Conservation (phyloP, 1,284 basidiomycete species). For the Microbotryum scabiosae region DNA sequence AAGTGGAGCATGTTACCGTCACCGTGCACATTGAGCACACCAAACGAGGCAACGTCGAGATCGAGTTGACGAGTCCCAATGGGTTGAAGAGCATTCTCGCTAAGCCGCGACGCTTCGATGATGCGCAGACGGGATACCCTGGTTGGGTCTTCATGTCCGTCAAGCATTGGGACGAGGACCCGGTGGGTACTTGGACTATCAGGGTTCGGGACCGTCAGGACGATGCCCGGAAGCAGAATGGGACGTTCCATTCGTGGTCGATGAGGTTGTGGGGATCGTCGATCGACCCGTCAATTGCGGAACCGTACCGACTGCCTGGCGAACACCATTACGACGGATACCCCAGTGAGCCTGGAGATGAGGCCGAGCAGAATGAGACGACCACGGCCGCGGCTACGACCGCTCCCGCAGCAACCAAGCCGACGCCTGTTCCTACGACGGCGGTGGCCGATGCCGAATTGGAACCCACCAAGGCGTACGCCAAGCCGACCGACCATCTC, state of each 20-base stretch:
- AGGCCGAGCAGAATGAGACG: constrained; percentile 31
- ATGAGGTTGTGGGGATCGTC: constrained; percentile 90
- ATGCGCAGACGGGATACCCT: constrained; percentile 61
- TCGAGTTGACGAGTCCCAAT: constrained; percentile 75
- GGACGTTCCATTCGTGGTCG: constrained; percentile 82
- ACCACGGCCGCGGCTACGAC: constrained; percentile 32
- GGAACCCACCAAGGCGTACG: constrained; percentile 51
- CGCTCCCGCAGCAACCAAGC: not conserved
- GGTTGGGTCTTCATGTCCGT: constrained; percentile 98
- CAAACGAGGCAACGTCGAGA: constrained; percentile 83
- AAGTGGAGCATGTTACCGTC: constrained; percentile 85
- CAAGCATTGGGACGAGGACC: constrained; percentile 97
- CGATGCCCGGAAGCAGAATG: constrained; percentile 49
- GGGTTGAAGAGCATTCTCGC: constrained; percentile 81
- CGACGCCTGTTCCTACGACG: constrained; percentile 38
- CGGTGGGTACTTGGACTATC: constrained; percentile 87
- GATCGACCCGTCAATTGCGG: constrained; percentile 61
- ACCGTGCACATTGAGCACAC: constrained; percentile 86
- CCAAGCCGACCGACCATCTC: constrained; percentile 80
- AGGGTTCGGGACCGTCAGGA: constrained; percentile 68
- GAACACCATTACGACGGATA: constrained; percentile 39
- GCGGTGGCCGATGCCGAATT: constrained; percentile 29
- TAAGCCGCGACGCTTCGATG: constrained; percentile 61
- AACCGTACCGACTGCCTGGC: constrained; percentile 49
- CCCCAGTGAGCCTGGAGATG: constrained; percentile 6